Base-by-base conservation (phyloP, 2,329 filamentous ascomycete species). In the Diaporthe citriasiana region DNA sequence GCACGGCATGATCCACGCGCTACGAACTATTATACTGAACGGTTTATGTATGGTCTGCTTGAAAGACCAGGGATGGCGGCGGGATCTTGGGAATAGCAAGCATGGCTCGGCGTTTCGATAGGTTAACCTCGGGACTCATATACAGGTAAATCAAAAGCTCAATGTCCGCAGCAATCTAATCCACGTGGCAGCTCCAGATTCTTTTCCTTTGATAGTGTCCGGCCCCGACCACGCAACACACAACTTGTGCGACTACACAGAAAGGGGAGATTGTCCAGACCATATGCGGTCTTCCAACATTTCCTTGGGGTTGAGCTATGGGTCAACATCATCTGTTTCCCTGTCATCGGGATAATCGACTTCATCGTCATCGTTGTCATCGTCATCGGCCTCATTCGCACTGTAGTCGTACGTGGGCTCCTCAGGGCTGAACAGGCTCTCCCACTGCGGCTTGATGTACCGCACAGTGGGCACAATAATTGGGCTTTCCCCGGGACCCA, bases 31-130 rank as follows among this genome's bases (percentile, higher is more conserved):
- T 47, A 33, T 25, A 68, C 47, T 56, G 63, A 15, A 40, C 33
- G 63, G 69, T 55, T 68, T 60, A 68, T 68, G 65, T 45, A 73
- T 38, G 63, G 63, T 68, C 33, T 47, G 47, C 53, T 47, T 53
- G 10, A 33, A 22, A 40, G 45, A 53, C 47, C 63, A 68, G 0
- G 45, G 50, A 65, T 9, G 73, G 40, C 45, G 65, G 56, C 33
- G 60, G 59, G 59, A 63, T 55, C 51, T 35, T 42, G 59, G 53
- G 50, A 35, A 38, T 25, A 53, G 63, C 45, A 57, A 71, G 74
- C 74, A 75, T 74, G 55, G 73, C 53, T 63, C 38, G 74, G 74
- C 74, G 74, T 75, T 75, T 68, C 63, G 63, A 68, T 40, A 57
- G 66, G 51, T 50, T 17, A n/a, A 73, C 15, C 51, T 63, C 56